Evolutionary conservation across 2,329 filamentous ascomycete species (phyloP).

Genomic region (Fusarium nanum): DNA sequence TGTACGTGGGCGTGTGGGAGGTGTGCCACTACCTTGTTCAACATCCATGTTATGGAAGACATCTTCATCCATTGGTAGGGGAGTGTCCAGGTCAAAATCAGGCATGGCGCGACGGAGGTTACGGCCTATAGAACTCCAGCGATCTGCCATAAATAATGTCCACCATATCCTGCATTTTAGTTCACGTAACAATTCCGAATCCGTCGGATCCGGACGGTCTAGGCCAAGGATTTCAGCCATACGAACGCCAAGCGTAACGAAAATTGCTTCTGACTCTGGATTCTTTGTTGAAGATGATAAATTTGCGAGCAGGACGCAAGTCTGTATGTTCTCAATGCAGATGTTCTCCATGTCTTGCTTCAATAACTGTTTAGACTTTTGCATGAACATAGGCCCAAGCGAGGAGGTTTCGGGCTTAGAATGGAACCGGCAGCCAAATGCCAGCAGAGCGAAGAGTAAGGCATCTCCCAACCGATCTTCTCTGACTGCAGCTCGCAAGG

Average conservation of each 20-base stretch:
- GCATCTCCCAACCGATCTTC: conserved; percentile 2
- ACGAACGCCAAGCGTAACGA: conserved; percentile 8
- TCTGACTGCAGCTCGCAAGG: neutral
- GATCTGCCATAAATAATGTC: conserved; percentile 14
- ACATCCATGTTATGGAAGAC: conserved; percentile 1
- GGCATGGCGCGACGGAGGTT: conserved; percentile 16
- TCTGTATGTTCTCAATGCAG: conserved; percentile 18
- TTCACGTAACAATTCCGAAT: conserved; percentile 6
- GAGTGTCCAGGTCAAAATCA: conserved; percentile 11
- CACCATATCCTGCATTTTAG: conserved; percentile 21
- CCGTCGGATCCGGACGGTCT: neutral
- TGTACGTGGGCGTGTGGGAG: neutral
- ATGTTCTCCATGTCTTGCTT: conserved; percentile 14
- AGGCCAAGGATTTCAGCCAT: conserved; percentile 14
- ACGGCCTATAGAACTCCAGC: conserved; percentile 14
- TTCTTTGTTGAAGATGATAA: conserved; percentile 10
- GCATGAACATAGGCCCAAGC: conserved; percentile 6
- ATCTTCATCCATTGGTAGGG: conserved; percentile 17
- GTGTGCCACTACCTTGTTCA: neutral
- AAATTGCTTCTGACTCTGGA: conserved; percentile 13
- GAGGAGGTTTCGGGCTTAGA: neutral
- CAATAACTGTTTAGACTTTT: conserved; percentile 1
- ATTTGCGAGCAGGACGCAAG: conserved; percentile 8
- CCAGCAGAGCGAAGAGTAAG: conserved; percentile 3
- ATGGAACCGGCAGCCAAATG: conserved; percentile 14